Evolutionary conservation across 306 rosid genomes (phyloP), one percentile per base, ranked within the genome.

Genomic region (Vicia sativa): DNA sequence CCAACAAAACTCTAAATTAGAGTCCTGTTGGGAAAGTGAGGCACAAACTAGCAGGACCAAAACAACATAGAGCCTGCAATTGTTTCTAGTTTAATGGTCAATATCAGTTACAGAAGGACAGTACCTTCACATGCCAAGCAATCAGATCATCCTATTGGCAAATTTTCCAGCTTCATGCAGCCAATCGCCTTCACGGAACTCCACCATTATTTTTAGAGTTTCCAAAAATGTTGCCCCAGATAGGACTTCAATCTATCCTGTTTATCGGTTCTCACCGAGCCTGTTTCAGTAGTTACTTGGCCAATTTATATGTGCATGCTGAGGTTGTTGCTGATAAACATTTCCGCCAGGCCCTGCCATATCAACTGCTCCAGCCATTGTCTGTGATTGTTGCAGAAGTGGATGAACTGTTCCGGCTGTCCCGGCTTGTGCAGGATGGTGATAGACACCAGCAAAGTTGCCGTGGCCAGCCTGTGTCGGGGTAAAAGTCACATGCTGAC

Each of bases 281-380:
- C 70, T 86, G 19, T 42, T 18, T 42, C 87, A 89, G 80, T 93
- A 90, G 85, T 93, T 93, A 74, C 83, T 87, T 7, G 97, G 96
- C 97, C 99, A 93, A 80, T 93, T 90, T 46, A 88, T 83, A 56
- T 88, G 99, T 2, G 97, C 69, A 70, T 93, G 99, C 84, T 93
- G 99, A 72, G 92, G 83, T 7, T 31, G 43, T 73, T 88, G 96
- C 77, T 90, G 99, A 79, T 93, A 93, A 79, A 88, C 92, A 72
- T 71, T 81, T 7, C 96, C 97, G 41, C 97, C 97, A 0, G 95
- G 92, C 70, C 99, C 98, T 55, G 73, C 96, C 90, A 91, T 85
- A 78, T 93, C 98, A 63, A 88, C 96, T 56, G 85, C 86, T 78
- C 96, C 99, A 9, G 89, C 89, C 89, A 93, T 83, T 60, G 98